phyloP scores from a whole-genome alignment of 345 rosid species.

The Heritiera littoralis region DNA sequence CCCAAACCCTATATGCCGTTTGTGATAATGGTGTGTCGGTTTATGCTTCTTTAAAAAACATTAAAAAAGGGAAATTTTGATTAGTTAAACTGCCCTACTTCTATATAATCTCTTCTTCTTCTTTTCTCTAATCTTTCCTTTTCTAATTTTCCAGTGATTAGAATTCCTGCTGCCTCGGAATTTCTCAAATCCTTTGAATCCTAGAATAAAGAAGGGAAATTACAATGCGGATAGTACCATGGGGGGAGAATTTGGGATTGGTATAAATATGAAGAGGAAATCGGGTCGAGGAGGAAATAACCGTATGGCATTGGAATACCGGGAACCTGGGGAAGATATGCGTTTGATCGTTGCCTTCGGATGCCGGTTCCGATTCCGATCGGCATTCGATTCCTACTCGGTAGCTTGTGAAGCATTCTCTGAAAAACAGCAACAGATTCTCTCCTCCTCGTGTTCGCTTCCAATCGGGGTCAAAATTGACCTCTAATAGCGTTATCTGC shows the following conservation, averaged over 20 bases:
- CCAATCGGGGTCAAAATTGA: conserved; percentile 16
- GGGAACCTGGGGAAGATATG: conserved; percentile 26
- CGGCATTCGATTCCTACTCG: conserved; percentile 45
- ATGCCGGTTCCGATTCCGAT: conserved; percentile 39
- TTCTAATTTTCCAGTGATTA: not conserved
- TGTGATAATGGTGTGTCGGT: not conserved
- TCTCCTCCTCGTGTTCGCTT: conserved; percentile 2
- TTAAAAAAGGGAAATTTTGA: not conserved
- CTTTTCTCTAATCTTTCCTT: not conserved
- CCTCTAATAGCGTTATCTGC: conserved; percentile 16
- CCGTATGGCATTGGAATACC: conserved; percentile 18
- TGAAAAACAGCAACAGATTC: conserved; percentile 28
- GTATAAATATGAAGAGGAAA: conserved; percentile 25
- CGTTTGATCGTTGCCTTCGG: conserved; percentile 19
- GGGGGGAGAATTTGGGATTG: conserved; percentile 25
- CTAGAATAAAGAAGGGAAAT: not conserved
- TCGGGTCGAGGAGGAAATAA: conserved; percentile 19
- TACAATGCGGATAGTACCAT: conserved; percentile 13
- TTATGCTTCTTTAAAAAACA: not conserved
- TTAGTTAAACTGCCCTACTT: not conserved
- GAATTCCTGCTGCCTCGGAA: not conserved
- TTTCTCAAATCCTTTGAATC: not conserved
- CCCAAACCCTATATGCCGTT: not conserved
- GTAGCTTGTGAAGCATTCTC: conserved; percentile 47
- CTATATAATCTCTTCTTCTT: not conserved